Evolutionary conservation across 2,329 filamentous ascomycete genomes (phyloP).

Genomic region (Xylaria polymorpha): DNA sequence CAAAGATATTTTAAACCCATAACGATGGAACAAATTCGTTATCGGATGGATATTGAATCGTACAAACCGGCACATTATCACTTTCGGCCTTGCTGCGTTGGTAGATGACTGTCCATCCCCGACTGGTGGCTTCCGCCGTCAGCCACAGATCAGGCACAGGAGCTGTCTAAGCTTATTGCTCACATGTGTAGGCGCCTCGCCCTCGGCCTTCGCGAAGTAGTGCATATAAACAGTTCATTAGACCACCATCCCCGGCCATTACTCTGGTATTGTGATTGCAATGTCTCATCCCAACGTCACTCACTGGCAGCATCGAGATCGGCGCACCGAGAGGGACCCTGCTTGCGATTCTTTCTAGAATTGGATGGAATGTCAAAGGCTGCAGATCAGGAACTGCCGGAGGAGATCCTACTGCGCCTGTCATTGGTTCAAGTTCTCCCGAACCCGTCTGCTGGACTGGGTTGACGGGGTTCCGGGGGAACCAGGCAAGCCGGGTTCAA

Average conservation of each 20-base stretch:
- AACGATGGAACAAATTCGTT: too few species aligned
- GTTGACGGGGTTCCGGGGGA: conserved; percentile 24
- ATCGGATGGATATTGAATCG: conserved; percentile 9
- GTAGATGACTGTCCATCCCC: conserved; percentile 3
- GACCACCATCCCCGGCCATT: neutral
- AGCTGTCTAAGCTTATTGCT: neutral
- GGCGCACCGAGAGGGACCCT: conserved; percentile 1
- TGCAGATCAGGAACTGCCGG: conserved; percentile 36
- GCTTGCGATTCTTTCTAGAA: conserved; percentile 32
- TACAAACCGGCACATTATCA: conserved; percentile 14
- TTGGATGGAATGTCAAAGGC: conserved; percentile 22
- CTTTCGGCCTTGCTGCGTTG: conserved; percentile 21
- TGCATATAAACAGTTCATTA: conserved; percentile 10
- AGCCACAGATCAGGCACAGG: neutral
- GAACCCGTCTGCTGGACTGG: conserved; percentile 9
- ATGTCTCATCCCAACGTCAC: neutral
- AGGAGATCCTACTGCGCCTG: conserved; percentile 20
- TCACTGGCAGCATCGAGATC: conserved; percentile 9
- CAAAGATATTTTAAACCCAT: too few species aligned
- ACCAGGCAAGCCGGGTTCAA: conserved; percentile 14
- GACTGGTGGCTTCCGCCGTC: neutral
- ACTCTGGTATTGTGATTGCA: neutral
- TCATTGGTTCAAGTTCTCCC: conserved; percentile 28
- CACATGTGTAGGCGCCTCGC: neutral
- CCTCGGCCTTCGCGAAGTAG: neutral